phyloP scores from a whole-genome alignment of 2,329 filamentous ascomycete species.

The Trichophyton schoenleinii region DNA sequence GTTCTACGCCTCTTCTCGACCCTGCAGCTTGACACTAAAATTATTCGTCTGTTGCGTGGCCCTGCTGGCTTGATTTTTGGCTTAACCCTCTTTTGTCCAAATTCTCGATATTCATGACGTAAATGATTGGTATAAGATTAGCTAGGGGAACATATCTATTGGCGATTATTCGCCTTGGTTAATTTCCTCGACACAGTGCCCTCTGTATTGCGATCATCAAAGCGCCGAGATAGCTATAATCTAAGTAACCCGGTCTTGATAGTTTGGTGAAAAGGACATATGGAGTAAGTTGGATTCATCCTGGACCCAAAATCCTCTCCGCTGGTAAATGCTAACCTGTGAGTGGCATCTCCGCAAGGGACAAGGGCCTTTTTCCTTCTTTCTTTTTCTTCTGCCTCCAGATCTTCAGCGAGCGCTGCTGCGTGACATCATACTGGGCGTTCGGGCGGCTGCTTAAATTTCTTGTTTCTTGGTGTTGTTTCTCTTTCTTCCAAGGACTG shows the following conservation, averaged over 20 bases:
- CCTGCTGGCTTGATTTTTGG: not conserved
- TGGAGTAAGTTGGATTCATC: not conserved
- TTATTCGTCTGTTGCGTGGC: not conserved
- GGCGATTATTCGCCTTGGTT: not conserved
- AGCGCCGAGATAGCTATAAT: not conserved
- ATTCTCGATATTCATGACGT: not conserved
- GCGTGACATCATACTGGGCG: not conserved
- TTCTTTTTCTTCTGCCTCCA: not conserved
- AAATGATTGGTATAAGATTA: not conserved
- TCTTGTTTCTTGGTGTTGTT: not conserved
- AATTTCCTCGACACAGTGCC: not conserved
- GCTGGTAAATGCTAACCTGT: not conserved
- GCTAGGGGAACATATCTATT: not conserved
- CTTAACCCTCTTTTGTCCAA: not conserved
- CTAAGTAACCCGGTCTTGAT: not conserved
- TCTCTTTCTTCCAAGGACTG: not conserved
- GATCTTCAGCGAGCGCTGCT: not conserved
- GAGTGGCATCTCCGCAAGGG: not conserved
- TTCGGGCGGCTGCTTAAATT: not conserved
- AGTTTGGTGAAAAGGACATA: not conserved
- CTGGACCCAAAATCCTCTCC: not conserved
- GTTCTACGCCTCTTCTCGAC: not conserved
- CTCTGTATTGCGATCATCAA: not conserved
- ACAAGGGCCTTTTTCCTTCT: not conserved
- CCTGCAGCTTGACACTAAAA: not conserved